Evolutionary conservation across 1,284 basidiomycete genomes (phyloP).

Genomic region (Ustilago cynodontis): DNA sequence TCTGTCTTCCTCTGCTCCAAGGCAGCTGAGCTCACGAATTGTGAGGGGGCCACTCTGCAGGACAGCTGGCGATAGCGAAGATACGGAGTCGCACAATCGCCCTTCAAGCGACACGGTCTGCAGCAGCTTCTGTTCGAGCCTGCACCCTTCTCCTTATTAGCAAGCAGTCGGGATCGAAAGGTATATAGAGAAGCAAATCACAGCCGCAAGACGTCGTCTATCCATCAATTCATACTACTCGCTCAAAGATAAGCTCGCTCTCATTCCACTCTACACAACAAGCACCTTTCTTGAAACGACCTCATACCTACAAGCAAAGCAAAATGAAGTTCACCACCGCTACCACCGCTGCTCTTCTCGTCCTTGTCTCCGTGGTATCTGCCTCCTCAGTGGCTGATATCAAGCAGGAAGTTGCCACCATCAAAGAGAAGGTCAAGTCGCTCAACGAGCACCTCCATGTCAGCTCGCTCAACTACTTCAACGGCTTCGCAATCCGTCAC

Average conservation of each 20-base stretch:
- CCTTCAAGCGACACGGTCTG: not conserved
- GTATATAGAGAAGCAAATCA: conserved; percentile 2
- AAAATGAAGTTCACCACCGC: conserved; percentile 26
- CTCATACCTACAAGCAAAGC: not conserved
- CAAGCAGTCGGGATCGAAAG: not conserved
- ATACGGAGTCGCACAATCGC: too few species aligned
- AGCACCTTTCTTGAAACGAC: not conserved
- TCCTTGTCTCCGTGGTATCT: conserved; percentile 6
- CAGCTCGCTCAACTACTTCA: conserved; percentile 8
- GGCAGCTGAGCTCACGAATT: not conserved
- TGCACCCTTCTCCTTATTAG: too few species aligned
- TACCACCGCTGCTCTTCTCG: conserved; percentile 15
- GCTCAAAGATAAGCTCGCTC: not conserved
- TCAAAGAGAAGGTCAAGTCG: conserved; percentile 9
- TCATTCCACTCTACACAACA: not conserved
- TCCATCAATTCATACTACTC: not conserved
- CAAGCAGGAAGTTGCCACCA: conserved; percentile 15
- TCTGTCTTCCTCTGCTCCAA: not conserved
- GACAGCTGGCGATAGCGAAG: not conserved
- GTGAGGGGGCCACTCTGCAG: not conserved
- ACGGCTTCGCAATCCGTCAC: conserved; percentile 3
- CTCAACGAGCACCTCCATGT: conserved; percentile 16
- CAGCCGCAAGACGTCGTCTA: not conserved
- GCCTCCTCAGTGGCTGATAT: conserved; percentile 17
- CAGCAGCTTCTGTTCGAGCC: not conserved